These are phyloP conservation scores for Nakazawaea ernobii DNA, from an alignment of 805 yeast genomes.

Conservation along the genomic window DNA sequence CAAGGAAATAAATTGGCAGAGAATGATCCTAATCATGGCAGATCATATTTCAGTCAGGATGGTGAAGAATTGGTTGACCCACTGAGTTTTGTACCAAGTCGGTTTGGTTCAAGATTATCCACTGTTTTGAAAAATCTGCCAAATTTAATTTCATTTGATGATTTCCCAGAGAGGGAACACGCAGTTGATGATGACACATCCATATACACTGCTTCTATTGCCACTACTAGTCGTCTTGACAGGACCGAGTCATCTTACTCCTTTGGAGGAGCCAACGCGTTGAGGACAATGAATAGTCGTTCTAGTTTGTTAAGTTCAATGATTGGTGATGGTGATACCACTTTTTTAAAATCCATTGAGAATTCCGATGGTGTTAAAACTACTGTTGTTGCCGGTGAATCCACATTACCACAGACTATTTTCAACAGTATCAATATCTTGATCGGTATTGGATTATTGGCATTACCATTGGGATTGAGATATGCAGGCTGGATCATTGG, in stretches of 20 bases:
- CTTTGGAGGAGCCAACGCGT: conserved; percentile 22
- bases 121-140: conserved; percentile 33
- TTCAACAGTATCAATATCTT: conserved; percentile 63
- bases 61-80: conserved; percentile 67
- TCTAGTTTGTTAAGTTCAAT: conserved; percentile 5
- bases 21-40: conserved; percentile 47
- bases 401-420: conserved; percentile 67
- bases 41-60: conserved; percentile 59
- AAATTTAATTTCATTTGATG: conserved; percentile 7
- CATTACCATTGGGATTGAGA: conserved; percentile 59
- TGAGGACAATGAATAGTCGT: conserved; percentile 10
- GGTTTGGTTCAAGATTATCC: conserved; percentile 59
- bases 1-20: conserved; percentile 35
- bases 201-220: conserved; percentile 25
- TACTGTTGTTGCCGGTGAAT: conserved; percentile 74
- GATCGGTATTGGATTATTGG: conserved; percentile 64
- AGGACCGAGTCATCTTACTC: conserved; percentile 19
- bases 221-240: conserved; percentile 1
- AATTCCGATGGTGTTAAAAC: conserved; percentile 58
- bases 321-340: conserved; percentile 25
- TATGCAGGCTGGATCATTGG: conserved; percentile 69
- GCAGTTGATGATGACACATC: conserved; percentile 35
- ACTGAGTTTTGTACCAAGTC: conserved; percentile 58
- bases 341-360: conserved; percentile 59
- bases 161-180: conserved; percentile 24